Evolutionary conservation across 2,329 filamentous ascomycete species (phyloP), one percentile per base, ranked within the genome.

Genomic region (Sarocladium strictum): DNA sequence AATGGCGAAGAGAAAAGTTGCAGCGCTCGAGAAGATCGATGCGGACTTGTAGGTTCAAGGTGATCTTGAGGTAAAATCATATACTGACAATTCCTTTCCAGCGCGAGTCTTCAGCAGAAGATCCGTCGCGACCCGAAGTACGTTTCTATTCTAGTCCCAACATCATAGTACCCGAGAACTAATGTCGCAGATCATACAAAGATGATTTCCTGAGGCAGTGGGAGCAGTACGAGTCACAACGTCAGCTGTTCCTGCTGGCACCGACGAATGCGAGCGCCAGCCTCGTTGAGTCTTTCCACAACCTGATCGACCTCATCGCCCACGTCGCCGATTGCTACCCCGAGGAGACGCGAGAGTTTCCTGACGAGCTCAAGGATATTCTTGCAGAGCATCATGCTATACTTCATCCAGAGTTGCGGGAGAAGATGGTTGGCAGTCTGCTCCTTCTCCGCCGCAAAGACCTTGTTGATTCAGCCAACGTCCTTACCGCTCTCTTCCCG

Each of bases 291-390:
- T 90, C 90, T 12, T 87, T 99, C 63, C 86, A 89, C 64, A 92
- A 97, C 65, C 81, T 96, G 61, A 88, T 99, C 63, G 93, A 97
- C 65, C 89, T 99, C 63, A 86, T 97, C 62, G 86, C 92, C 19
- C 94, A 99, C 72, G 88, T 95, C 58, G 88, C 93, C 67, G 92
- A 97, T 66, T 95, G 90, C 74, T 99, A 96, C 70, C 90, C 90
- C 52, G 82, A 87, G 56, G 81, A 93, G 58, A 92, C 91, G 1
- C 78, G 78, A 53, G 76, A 80, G 10, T 97, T 97, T 61, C 83
- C 91, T 21, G 79, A 85, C 40, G 89, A 96, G 59, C 77, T 99
- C 50, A 90, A 90, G 65, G 79, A 85, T 29, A 87, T 99, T 56
- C 73, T 99, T 47, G 83, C 83, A 49, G 77, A 86, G 61, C 90